A percentile compares a stretch with the other conserved stretches of the same genome.
These are phyloP conservation scores for Striga hermonthica DNA, from an alignment of 305 asterid genomes.

Conservation along the genomic window DNA sequence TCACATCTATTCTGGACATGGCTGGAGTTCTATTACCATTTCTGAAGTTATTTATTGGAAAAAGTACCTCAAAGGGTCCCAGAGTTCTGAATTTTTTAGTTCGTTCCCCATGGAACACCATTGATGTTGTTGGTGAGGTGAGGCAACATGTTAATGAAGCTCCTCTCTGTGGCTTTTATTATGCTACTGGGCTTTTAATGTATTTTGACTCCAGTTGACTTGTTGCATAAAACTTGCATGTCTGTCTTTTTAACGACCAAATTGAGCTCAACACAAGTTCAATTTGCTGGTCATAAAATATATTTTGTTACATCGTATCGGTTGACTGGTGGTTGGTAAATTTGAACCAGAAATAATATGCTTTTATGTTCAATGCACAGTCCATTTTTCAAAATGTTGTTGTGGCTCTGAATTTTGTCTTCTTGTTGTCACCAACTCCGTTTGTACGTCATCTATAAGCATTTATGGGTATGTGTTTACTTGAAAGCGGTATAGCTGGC, in stretches of 20 bases:
- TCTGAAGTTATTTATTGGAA: conserved; percentile 90
- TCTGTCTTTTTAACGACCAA: conserved; percentile 13
- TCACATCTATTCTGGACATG: conserved; percentile 96
- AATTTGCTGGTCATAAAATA: neutral
- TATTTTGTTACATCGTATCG: neutral
- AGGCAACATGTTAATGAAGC: conserved; percentile 32
- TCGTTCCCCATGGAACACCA: conserved; percentile 95
- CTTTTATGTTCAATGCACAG: neutral
- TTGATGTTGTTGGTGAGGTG: conserved; percentile 84
- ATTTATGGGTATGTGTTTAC: neutral
- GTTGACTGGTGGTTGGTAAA: neutral
- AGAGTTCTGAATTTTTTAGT: conserved; percentile 74
- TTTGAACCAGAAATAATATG: conserved; percentile 4
- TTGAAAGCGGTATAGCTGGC: neutral
- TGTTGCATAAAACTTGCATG: conserved; percentile 22
- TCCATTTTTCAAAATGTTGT: neutral
- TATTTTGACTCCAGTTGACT: neutral
- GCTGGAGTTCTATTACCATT: conserved; percentile 90
- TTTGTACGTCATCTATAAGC: no score
- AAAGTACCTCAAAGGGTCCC: conserved; percentile 69
- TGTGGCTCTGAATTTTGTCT: neutral
- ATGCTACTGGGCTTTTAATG: conserved; percentile 8
- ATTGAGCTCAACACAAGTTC: conserved; percentile 14
- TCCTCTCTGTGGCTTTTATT: conserved; percentile 10
- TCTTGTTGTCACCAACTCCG: conserved; percentile 1